These are phyloP conservation scores for Fusarium albidum DNA, from an alignment of 2,329 filamentous ascomycete species.

Conservation along the genomic window DNA sequence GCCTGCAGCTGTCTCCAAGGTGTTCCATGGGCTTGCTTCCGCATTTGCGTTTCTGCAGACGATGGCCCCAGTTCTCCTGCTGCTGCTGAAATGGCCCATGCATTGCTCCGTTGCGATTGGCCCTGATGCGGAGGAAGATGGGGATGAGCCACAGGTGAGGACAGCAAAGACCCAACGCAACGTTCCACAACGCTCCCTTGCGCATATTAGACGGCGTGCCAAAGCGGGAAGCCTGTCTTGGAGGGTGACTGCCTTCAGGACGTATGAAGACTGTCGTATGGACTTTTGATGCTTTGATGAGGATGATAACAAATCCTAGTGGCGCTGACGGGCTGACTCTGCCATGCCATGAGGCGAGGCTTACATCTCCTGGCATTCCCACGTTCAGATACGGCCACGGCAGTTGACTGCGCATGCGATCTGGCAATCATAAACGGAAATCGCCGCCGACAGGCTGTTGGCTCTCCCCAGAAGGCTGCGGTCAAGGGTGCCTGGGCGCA, in stretches of 20 bases:
- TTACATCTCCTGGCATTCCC: slow-evolving; percentile 4
- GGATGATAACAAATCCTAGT: slow-evolving; percentile 7
- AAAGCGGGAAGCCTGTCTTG: not conserved
- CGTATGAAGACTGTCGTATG: too few relatives aligned
- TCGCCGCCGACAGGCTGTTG: slow-evolving; percentile 18
- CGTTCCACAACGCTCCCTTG: slow-evolving; percentile 16
- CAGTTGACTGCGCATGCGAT: slow-evolving; percentile 11
- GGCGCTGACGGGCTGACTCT: slow-evolving; percentile 26
- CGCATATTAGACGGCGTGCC: slow-evolving; percentile 19
- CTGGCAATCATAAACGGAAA: slow-evolving; percentile 1
- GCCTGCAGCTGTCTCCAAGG: slow-evolving; percentile 9
- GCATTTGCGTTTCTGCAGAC: slow-evolving; percentile 15
- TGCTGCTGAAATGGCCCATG: slow-evolving; percentile 7
- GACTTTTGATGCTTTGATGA: slow-evolving; percentile 13
- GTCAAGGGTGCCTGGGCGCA: slow-evolving; percentile 1
- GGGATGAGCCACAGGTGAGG: slow-evolving; percentile 1
- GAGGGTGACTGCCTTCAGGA: slow-evolving; percentile 13
- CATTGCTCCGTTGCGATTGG: slow-evolving; percentile 17
- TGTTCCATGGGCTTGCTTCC: slow-evolving; percentile 17
- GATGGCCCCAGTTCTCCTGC: slow-evolving; percentile 2
- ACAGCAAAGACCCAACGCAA: slow-evolving; percentile 18
- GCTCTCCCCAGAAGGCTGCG: slow-evolving; percentile 4
- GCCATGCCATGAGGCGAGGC: slow-evolving; percentile 3
- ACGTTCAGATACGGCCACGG: slow-evolving; percentile 5
- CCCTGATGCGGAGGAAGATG: not conserved